phyloP scores from a whole-genome alignment of 371 early-diverging fungal genomes.

The Cokeromyces recurvatus region DNA sequence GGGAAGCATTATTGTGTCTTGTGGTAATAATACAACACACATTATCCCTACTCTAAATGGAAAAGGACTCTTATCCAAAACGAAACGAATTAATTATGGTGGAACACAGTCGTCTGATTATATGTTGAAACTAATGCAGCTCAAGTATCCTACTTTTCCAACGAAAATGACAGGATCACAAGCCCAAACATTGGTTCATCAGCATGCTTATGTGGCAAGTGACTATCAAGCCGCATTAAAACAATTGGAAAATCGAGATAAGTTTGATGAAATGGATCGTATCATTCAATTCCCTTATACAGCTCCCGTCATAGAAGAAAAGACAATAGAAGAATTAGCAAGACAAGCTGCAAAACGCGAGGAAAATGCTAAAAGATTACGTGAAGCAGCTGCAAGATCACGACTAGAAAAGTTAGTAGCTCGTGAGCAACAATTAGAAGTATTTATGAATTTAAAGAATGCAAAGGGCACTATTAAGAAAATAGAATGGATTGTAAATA shows the following conservation, averaged over 20 bases:
- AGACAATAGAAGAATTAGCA: constrained; percentile 73
- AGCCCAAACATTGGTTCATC: constrained; percentile 65
- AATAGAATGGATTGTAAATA: constrained; percentile 49
- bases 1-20: constrained; percentile 70
- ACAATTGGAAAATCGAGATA: constrained; percentile 46
- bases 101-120: constrained; percentile 65
- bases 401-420: constrained; percentile 71
- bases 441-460: constrained; percentile 53
- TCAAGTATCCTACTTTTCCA: constrained; percentile 88
- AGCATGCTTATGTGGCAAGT: constrained; percentile 65
- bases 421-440: constrained; percentile 55
- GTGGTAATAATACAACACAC: constrained; percentile 69
- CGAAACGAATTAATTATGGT: constrained; percentile 48
- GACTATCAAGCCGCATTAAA: constrained; percentile 69
- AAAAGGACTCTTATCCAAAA: constrained; percentile 51
- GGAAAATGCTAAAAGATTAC: constrained; percentile 69
- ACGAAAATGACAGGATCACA: constrained; percentile 73
- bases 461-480: constrained; percentile 45
- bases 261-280: constrained; percentile 53
- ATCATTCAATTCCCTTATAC: constrained; percentile 74
- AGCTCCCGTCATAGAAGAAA: constrained; percentile 67
- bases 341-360: constrained; percentile 68
- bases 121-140: constrained; percentile 81
- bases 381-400: constrained; percentile 75
- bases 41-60: constrained; percentile 72